Evolutionary conservation across 345 rosid genomes (phyloP).

Genomic region (Melaleuca alternifolia): DNA sequence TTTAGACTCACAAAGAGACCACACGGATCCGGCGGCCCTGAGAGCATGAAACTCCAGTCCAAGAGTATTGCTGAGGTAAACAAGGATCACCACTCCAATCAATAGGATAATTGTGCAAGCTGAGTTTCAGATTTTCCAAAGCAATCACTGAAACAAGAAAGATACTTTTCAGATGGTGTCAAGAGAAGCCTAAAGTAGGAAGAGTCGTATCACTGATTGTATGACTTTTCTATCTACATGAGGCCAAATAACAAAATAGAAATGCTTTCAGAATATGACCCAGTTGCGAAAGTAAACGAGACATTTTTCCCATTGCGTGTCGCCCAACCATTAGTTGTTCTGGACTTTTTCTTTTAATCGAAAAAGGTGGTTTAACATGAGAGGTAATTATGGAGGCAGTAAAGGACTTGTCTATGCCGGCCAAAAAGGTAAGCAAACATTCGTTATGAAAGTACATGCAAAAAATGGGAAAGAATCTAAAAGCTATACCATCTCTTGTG

Average conservation of each 20-base stretch:
- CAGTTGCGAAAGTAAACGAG: background rate
- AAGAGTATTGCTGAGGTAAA: conserved; percentile 47
- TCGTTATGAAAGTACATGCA: background rate
- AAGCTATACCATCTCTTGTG: conserved; percentile 67
- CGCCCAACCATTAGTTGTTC: background rate
- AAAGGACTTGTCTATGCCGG: background rate
- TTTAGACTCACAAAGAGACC: conserved; percentile 49
- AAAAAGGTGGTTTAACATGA: background rate
- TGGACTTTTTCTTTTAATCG: background rate
- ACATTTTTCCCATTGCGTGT: background rate
- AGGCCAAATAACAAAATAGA: background rate
- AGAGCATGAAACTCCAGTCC: conserved; percentile 80
- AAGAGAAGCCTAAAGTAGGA: background rate
- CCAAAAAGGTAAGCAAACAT: background rate
- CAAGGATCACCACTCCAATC: conserved; percentile 98
- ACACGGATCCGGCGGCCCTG: conserved; percentile 60
- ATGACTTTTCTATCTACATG: background rate
- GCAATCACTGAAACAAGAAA: conserved; percentile 37
- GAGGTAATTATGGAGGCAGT: background rate
- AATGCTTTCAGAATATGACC: background rate
- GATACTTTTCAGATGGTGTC: background rate
- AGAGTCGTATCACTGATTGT: background rate
- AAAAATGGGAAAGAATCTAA: background rate
- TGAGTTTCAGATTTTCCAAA: conserved; percentile 32
- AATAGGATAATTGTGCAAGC: conserved; percentile 40